Conservation (phyloP, 768 basidiomycete species). For the Tricholoma terreum region DNA sequence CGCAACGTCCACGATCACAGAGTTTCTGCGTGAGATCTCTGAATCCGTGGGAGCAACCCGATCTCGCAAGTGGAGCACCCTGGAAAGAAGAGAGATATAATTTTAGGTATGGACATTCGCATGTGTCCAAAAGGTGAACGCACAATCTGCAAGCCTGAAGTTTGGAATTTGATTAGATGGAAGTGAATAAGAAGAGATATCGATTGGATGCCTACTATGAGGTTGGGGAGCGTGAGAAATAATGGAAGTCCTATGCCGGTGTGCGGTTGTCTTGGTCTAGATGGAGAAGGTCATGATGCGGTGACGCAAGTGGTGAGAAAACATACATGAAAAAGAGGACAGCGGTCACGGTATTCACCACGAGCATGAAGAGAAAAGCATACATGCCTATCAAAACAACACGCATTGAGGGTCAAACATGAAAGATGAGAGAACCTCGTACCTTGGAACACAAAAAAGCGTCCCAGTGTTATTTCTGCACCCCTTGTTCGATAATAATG, state of each 20-base stretch:
- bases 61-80: slow-evolving; percentile 40
- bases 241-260: slow-evolving; percentile 36
- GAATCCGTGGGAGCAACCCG: slow-evolving; percentile 31
- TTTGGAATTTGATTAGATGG: not conserved
- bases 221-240: slow-evolving; percentile 33
- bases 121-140: slow-evolving; percentile 5
- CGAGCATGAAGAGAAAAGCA: slow-evolving; percentile 29
- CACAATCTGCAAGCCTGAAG: slow-evolving; percentile 36
- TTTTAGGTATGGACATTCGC: not conserved
- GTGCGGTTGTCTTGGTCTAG: slow-evolving; percentile 28
- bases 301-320: not conserved
- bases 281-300: not conserved
- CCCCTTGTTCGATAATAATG: slow-evolving; percentile 26
- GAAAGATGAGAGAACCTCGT: not conserved
- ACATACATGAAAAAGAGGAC: slow-evolving; percentile 33
- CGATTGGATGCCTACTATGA: slow-evolving; percentile 26
- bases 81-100: slow-evolving; percentile 12
- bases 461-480: slow-evolving; percentile 29
- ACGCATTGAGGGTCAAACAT: not conserved
- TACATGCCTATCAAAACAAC: slow-evolving; percentile 24
- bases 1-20: slow-evolving; percentile 25
- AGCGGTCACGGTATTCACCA: slow-evolving; percentile 28
- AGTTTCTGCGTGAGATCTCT: slow-evolving; percentile 29
- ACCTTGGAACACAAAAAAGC: slow-evolving; percentile 39
- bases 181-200: not conserved